A percentile compares a stretch with the other conserved stretches of the same genome.
These are phyloP conservation scores for Sporothrix schenckii DNA, from an alignment of 2,329 filamentous ascomycete genomes.

Conservation along the genomic window DNA sequence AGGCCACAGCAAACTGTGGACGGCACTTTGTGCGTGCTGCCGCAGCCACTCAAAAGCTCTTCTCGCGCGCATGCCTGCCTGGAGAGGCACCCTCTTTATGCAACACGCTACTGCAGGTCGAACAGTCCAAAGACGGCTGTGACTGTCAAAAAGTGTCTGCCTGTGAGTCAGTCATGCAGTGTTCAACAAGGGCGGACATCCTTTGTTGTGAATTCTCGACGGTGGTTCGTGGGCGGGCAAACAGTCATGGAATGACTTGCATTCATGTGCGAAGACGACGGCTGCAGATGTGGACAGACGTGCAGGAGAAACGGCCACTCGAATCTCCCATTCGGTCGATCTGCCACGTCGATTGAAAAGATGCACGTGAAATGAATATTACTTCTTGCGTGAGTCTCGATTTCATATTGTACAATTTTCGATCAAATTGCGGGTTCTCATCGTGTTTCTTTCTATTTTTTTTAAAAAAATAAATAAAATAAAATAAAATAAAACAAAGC, in stretches of 20 bases:
- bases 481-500: too few species aligned
- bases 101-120: conserved; percentile 22
- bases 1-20: not conserved
- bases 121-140: not conserved
- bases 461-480: too few species aligned
- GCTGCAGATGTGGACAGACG: not conserved
- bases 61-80: conserved; percentile 5
- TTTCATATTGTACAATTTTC: too few species aligned
- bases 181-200: not conserved
- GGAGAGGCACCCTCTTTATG: not conserved
- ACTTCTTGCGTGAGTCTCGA: not conserved
- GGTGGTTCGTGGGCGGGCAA: not conserved
- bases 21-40: not conserved
- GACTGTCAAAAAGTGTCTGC: conserved; percentile 3
- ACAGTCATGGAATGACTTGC: not conserved
- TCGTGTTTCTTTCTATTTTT: too few species aligned
- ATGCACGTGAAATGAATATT: not conserved
- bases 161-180: conserved; percentile 21
- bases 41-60: not conserved
- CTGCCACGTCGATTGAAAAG: not conserved
- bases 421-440: too few species aligned
- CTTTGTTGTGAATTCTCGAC: not conserved
- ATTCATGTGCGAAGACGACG: not conserved
- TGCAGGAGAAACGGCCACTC: not conserved
- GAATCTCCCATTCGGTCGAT: conserved; percentile 6